Evolutionary conservation across 495 filamentous ascomycete species (phyloP), one percentile per base, ranked within the genome.

Genomic region (Annulohypoxylon moriforme): DNA sequence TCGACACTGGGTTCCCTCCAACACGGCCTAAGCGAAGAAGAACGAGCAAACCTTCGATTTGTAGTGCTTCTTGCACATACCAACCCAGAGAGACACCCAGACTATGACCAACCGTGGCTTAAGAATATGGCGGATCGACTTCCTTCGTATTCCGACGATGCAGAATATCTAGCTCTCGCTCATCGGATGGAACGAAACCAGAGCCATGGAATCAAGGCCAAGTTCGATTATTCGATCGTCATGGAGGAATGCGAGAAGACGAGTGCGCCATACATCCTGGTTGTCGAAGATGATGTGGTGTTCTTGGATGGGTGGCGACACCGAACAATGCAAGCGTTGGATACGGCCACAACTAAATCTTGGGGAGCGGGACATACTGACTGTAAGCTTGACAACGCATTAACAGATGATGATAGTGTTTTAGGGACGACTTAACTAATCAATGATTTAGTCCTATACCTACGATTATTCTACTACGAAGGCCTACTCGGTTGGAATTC

Each of bases 381-480:
- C 22, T 75, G 73, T 75, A 59, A 44, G 67, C 34, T 53, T 36
- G 24, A 3, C 55, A 31, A 11, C 33, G 24, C 20, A 20, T 16
- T 4, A 46, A 13, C 16, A 38, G 8, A 46, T 46, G 1, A 10
- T 16, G 0, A 5, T 33, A 9, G 11, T 7, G 3, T 14, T 6
- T 8, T 25, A 11, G 5, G 16, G 7, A 9, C 2, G 13, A 2
- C 3, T 50, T 29, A 9, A 10, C 55, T 67, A 31, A 67, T 22
- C 3, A 8, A 20, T 7, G n/a, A 44, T 44, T 33, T 33, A 75
- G 68, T 66, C 64, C 50, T 89, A 2, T 89, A 88, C 62, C 77
- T 90, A 18, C 84, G 87, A 2, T 78, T 89, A 3, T 90, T 90
- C 76, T 87, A 88, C 72, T 86, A 84, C 5, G 86, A 88, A 71